Conservation (phyloP, 2,329 filamentous ascomycete species). For the Talaromyces sp. region DNA sequence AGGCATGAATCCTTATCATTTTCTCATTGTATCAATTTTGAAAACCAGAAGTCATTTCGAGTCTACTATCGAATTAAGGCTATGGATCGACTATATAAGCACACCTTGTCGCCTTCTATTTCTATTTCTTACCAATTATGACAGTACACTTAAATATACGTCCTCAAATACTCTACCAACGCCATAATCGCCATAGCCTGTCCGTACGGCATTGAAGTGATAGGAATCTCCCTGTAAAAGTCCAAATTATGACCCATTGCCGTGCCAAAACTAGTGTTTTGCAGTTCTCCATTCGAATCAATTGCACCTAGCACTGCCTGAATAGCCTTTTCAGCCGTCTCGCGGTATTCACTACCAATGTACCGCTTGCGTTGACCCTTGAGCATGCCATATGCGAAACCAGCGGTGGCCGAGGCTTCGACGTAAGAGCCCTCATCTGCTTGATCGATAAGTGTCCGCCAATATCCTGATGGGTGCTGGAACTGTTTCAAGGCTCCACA, state of each 20-base stretch:
- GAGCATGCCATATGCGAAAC: conserved; percentile 75
- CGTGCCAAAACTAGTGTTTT: conserved; percentile 74
- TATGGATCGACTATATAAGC: background rate
- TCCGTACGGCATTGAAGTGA: conserved; percentile 80
- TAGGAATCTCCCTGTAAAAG: conserved; percentile 72
- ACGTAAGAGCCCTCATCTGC: conserved; percentile 63
- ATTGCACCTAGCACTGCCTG: conserved; percentile 65
- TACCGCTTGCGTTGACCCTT: conserved; percentile 70
- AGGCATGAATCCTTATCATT: background rate
- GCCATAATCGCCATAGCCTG: conserved; percentile 84
- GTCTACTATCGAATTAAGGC: background rate
- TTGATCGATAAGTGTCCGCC: conserved; percentile 71
- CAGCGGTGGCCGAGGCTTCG: conserved; percentile 74
- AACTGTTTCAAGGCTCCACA: conserved; percentile 60
- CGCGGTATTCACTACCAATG: conserved; percentile 59
- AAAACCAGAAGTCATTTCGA: background rate
- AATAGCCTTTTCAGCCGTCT: conserved; percentile 63
- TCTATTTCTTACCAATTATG: background rate
- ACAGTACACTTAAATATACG: conserved; percentile 47
- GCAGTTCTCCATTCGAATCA: conserved; percentile 64
- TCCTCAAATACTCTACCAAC: conserved; percentile 67
- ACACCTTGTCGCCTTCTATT: background rate
- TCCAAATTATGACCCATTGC: conserved; percentile 70
- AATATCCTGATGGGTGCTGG: conserved; percentile 63
- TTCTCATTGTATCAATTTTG: background rate